Evolutionary conservation across 2,329 filamentous ascomycete species (phyloP), one percentile per base, ranked within the genome.

Genomic region (Penicillium carneum): DNA sequence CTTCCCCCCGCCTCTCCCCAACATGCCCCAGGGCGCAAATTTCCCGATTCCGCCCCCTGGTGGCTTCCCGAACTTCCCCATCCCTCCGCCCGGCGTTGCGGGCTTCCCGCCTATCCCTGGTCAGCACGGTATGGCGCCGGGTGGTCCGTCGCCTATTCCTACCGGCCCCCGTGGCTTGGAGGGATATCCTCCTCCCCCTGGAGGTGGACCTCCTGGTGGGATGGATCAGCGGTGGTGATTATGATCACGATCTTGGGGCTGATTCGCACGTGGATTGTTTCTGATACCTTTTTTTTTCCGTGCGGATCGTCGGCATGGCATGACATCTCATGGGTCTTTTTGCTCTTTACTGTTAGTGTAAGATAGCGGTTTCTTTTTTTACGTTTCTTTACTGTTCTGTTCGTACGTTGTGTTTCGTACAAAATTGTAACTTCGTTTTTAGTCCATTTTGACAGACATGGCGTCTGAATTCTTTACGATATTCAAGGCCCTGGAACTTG

Each of bases 11-110:
- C 69, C 73, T 11, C 66, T 77, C 51, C 76, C 76, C 48, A 76
- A 77, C 63, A 76, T 80, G 74, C 79, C 80, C 47, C 74, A 74
- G 29, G 74, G 77, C 41, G 73, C 75, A 43, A 77, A 76, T 45
- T 66, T 82, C 59, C 81, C 81, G 12, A 80, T 82, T 48, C 81
- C 80, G 48, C 80, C 77, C 29, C 77, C 79, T 5, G 80, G 79
- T 26, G 80, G 78, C n/a, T 71, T 74, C 57, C 71, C 69, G 3
- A 70, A 69, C 47, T 70, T 71, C 62, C 63, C 65, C n/a, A 58
- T 66, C 3, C 59, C 69, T 33, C 70, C 72, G 14, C 71, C 71
- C 2, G 71, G 70, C 16, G 66, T 62, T 47, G 61, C 51, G 2
- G 72, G 67, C 6, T 83, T 85, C 46, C 74, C 76, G n/a, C 72